Evolutionary conservation across 176 grass and related monocot species (phyloP), one percentile per base, ranked within the genome.

Genomic region (Pontederia paniculata): DNA sequence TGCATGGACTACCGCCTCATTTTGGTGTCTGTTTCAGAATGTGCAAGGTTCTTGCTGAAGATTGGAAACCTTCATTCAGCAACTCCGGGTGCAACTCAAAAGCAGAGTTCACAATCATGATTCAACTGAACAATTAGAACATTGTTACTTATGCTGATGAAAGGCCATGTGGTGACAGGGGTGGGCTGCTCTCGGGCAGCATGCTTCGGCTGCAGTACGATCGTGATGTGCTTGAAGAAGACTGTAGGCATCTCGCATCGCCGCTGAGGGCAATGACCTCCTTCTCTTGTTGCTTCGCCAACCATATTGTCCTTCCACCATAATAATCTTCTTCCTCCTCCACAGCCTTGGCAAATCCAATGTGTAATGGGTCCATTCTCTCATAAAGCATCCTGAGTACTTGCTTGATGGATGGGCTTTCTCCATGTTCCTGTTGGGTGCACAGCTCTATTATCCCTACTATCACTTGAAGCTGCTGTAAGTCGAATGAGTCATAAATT

Each of bases 331-430:
- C 81, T 62, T 86, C 82, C 25, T 71, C 68, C 67, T 87, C 85
- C 12, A 86, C 75, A 48, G 82, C 76, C 2, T 76, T 70, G n/a
- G 70, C 85, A 84, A 96, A 83, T 48, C 73, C 63, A 0, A 77
- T 78, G 20, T 81, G 80, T 45, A 78, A 55, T n/a, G 90, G 85
- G 46, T 96, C 82, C 47, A 88, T 76, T 16, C 82, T 84, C 70
- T 96, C 90, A 61, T 77, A 78, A 21, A 96, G 69, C 73, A 96
- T 86, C 59, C 90, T 84, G 52, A 96, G 74, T 51, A 89, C 82
- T 70, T 96, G 90, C 70, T 89, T 96, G 76, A 86, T 96, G 1
- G 82, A 83, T 19, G 90, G 90, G 63, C 90, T 78, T 42, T 58
- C 82, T 25, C 16, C 64, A 42, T 70, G 70, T 74, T 86, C 82